Conservation (phyloP, 305 asterid genomes). For the Ajuga reptans region DNA sequence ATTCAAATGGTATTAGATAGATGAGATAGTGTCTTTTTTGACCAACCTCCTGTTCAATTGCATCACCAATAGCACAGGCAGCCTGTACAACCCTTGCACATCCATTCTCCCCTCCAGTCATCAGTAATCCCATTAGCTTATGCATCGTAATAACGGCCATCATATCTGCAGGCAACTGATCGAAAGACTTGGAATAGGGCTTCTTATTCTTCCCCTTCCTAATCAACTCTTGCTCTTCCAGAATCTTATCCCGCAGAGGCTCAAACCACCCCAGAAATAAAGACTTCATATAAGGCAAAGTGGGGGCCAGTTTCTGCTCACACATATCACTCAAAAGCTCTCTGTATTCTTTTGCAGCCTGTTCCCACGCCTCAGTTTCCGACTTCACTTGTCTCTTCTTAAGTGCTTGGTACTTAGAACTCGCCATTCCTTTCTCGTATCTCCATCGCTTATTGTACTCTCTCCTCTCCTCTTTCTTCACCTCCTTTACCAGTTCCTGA, state of each 20-base stretch:
- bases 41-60: conserved; percentile 91
- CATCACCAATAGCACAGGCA: conserved; percentile 74
- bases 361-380: conserved; percentile 93
- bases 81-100: conserved; percentile 62
- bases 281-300: conserved; percentile 85
- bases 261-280: conserved; percentile 93
- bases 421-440: conserved; percentile 34
- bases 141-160: conserved; percentile 96
- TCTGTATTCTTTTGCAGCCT: conserved; percentile 69
- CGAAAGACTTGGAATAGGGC: conserved; percentile 49
- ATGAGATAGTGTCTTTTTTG: conserved; percentile 1
- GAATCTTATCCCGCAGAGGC: conserved; percentile 68
- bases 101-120: conserved; percentile 78
- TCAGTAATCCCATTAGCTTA: conserved; percentile 67
- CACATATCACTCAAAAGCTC: conserved; percentile 91
- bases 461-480: conserved; percentile 50
- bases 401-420: conserved; percentile 40
- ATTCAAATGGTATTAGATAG: conserved; percentile 7
- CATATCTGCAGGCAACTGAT: conserved; percentile 82
- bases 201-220: conserved; percentile 53
- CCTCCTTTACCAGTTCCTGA: conserved; percentile 43
- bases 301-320: conserved; percentile 84
- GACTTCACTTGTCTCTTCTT: conserved; percentile 67
- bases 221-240: conserved; percentile 59
- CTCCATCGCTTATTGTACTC: conserved; percentile 31